phyloP scores from a whole-genome alignment of 164 flowering plant species.

The Aristolochia californica region DNA sequence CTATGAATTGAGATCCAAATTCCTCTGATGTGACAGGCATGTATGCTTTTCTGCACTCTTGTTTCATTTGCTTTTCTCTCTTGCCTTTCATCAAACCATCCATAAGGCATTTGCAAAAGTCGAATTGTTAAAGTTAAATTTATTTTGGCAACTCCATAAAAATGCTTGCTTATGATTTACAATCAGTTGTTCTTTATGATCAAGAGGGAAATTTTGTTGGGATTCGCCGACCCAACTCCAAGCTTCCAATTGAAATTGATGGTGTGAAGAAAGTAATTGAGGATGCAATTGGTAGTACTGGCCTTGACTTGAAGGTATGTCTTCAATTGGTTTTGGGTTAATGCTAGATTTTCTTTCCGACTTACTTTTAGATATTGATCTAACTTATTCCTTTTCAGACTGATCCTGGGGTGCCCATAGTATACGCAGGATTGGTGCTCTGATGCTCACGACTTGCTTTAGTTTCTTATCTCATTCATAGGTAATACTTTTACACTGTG shows the following conservation, averaged over 20 bases:
- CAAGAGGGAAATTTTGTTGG: conserved; percentile 89
- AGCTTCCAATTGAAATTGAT: conserved; percentile 80
- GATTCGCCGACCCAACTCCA: conserved; percentile 75
- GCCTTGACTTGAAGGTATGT: conserved; percentile 80
- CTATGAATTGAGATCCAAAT: conserved; percentile 24
- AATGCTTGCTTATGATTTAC: conserved; percentile 93
- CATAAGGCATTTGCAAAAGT: neutral
- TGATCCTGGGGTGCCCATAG: conserved; percentile 94
- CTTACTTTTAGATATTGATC: neutral
- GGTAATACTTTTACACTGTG: conserved; percentile 32
- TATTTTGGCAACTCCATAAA: conserved; percentile 36
- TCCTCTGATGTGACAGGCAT: conserved; percentile 82
- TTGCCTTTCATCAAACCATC: neutral
- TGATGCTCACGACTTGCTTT: conserved; percentile 94
- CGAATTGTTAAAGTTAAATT: neutral
- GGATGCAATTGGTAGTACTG: conserved; percentile 89
- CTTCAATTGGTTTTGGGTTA: neutral
- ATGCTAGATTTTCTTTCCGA: neutral
- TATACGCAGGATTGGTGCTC: conserved; percentile 91
- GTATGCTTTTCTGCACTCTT: conserved; percentile 29
- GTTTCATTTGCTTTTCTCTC: neutral
- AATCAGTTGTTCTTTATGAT: conserved; percentile 73
- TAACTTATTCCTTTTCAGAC: conserved; percentile 37
- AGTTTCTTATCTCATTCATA: conserved; percentile 87
- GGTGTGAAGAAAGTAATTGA: conserved; percentile 57